Evolutionary conservation across 2,329 filamentous ascomycete species (phyloP).

Genomic region (Trichoderma atrobrunneum): DNA sequence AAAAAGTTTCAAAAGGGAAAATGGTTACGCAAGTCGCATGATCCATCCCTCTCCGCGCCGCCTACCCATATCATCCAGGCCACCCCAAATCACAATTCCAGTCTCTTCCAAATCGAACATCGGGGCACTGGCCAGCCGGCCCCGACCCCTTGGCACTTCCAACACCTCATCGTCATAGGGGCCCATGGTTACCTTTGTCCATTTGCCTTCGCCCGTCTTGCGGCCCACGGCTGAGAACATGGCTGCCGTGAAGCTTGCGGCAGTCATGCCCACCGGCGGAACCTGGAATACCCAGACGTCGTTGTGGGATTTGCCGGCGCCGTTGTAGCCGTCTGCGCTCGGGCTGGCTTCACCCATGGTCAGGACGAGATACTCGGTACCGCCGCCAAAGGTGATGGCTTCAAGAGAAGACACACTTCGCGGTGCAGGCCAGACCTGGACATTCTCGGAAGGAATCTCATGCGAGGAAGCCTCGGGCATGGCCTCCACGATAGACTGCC

Average conservation of each 20-base stretch:
- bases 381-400: constrained; percentile 56
- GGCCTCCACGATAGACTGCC: constrained; percentile 51
- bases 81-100: constrained; percentile 60
- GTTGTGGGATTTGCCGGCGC: constrained; percentile 52
- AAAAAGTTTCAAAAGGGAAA: not conserved
- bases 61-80: constrained; percentile 49
- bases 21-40: constrained; percentile 48
- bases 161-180: constrained; percentile 54
- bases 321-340: constrained; percentile 47
- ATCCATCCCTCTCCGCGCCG: constrained; percentile 64
- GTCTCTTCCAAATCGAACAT: constrained; percentile 59
- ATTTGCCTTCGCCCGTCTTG: constrained; percentile 57
- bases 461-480: constrained; percentile 33
- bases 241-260: constrained; percentile 56
- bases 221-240: constrained; percentile 51
- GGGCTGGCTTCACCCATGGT: constrained; percentile 56
- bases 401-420: constrained; percentile 55
- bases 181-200: constrained; percentile 47
- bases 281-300: constrained; percentile 66
- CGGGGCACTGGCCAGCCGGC: constrained; percentile 56
- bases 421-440: constrained; percentile 48
- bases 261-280: constrained; percentile 52
- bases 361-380: constrained; percentile 61
- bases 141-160: constrained; percentile 51
- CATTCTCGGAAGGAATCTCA: constrained; percentile 35